Base-by-base conservation (phyloP, 2,329 filamentous ascomycete genomes). In the Fonsecaea pedrosoi region DNA sequence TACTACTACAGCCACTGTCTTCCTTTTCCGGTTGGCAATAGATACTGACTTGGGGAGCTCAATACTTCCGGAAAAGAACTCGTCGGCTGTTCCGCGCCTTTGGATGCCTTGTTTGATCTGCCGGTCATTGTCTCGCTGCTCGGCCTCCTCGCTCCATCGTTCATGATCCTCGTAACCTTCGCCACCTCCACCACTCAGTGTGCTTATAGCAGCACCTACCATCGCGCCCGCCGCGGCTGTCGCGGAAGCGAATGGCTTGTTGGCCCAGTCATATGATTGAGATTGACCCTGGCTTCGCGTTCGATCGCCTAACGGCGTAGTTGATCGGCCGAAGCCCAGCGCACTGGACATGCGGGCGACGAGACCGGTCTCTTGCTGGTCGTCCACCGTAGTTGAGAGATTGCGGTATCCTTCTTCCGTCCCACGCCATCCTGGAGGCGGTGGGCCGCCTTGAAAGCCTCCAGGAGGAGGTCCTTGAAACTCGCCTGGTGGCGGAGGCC, bases 121-220 rank as follows among this genome's bases (percentile, higher is more conserved):
- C 65, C 76, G 78, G 60, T 77, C 77, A 64, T 74, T 79, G 64
- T 79, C 80, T 72, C 90, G 87, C 57, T 90, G 85, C 73, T 92
- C 90, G 25, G 90, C 92, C 80, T 97, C 94, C 78, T 97, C 93
- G 13, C 90, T 93, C 94, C 94, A 97, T 60, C 92, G 89, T 76
- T 92, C 91, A 79, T 95, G 92, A 77, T 97, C 94, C 70, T 88
- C 89, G 77, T 90, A 95, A 60, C 90, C 90, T 69, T 87, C 86
- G 75, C 88, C 89, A 75, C 94, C 91, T 75, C 96, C 93, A 77
- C 97, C 92, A 63, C 91, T 86, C 71, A 96, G 95, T 15, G 91
- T 89, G 62, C 90, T 90, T 71, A 97, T 82, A 32, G 92, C 93
- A 69, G 90, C 92, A 50, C 92, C 92, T 68, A 96, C 87, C 56